Evolutionary conservation across 2,329 filamentous ascomycete species (phyloP).

Genomic region (Penicillium capsulatum): DNA sequence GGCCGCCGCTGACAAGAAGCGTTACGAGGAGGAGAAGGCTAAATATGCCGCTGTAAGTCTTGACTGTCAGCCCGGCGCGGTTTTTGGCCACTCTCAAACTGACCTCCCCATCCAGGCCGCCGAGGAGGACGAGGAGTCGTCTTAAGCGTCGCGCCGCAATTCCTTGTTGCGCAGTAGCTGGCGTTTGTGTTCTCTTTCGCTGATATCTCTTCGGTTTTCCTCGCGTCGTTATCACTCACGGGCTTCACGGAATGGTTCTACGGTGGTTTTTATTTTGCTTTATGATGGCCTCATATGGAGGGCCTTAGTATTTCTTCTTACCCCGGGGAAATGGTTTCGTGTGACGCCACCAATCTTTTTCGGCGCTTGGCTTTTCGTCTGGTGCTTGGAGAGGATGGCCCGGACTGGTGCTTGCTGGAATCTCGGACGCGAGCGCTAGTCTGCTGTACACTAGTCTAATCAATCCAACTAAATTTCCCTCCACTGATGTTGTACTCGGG

Average conservation of each 20-base stretch:
- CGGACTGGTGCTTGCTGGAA: conserved; percentile 9
- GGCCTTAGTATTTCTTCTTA: conserved; percentile 16
- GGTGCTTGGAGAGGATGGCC: conserved; percentile 5
- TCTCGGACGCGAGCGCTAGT: conserved; percentile 18
- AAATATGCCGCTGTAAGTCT: conserved; percentile 72
- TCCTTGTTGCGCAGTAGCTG: conserved; percentile 27
- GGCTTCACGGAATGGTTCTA: conserved; percentile 30
- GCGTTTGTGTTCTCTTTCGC: conserved; percentile 36
- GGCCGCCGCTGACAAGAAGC: conserved; percentile 96
- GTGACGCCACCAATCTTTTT: background rate
- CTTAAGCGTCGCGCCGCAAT: conserved; percentile 25
- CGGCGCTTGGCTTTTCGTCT: background rate
- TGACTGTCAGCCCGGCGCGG: background rate
- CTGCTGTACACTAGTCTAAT: conserved; percentile 30
- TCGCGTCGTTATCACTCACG: conserved; percentile 19
- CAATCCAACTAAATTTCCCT: conserved; percentile 18
- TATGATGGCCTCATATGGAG: conserved; percentile 13
- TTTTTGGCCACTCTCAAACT: too few relatives aligned
- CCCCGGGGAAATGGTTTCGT: conserved; percentile 8
- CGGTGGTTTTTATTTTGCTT: conserved; percentile 32
- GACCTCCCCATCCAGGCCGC: conserved; percentile 42
- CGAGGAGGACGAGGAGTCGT: conserved; percentile 53
- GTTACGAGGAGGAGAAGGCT: conserved; percentile 97
- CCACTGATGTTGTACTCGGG: background rate
- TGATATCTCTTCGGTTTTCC: conserved; percentile 29